These are phyloP conservation scores for Colletotrichum noveboracense DNA, from an alignment of 2,329 filamentous ascomycete genomes.

Conservation along the genomic window DNA sequence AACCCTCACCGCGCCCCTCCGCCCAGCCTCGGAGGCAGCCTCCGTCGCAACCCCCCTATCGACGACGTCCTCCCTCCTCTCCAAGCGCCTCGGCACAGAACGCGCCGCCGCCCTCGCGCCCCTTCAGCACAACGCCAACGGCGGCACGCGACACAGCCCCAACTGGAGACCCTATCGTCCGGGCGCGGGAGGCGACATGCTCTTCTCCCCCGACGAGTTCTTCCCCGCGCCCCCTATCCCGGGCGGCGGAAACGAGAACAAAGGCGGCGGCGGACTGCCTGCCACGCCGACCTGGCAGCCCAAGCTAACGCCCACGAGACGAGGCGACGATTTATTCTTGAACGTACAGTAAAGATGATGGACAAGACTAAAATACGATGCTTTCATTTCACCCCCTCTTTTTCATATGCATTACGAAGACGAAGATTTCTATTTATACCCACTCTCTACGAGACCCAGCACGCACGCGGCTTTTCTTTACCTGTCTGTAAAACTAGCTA, in stretches of 20 bases:
- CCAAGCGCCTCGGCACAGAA: slow-evolving; percentile 56
- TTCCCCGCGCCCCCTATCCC: not conserved
- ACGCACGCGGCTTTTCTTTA: not conserved
- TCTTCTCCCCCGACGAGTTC: slow-evolving; percentile 12
- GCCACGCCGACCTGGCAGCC: slow-evolving; percentile 66
- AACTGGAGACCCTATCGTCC: slow-evolving; percentile 20
- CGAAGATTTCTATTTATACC: slow-evolving; percentile 8
- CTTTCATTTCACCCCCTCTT: not conserved
- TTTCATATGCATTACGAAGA: not conserved
- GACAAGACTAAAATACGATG: not conserved
- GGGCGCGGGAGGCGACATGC: not conserved
- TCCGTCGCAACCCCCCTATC: slow-evolving; percentile 27
- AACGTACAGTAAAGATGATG: slow-evolving; percentile 49
- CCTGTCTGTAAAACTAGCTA: slow-evolving; percentile 5
- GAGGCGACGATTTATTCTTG: slow-evolving; percentile 69
- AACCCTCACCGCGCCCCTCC: slow-evolving; percentile 9
- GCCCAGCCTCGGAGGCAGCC: slow-evolving; percentile 3
- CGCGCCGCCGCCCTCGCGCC: slow-evolving; percentile 51
- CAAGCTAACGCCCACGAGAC: slow-evolving; percentile 68
- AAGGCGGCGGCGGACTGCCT: slow-evolving; percentile 32
- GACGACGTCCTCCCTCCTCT: slow-evolving; percentile 49
- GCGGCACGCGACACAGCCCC: slow-evolving; percentile 22
- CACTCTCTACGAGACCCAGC: not conserved
- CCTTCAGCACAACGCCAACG: slow-evolving; percentile 30
- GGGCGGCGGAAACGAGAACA: not conserved